Evolutionary conservation across 2,329 filamentous ascomycete species (phyloP).

Genomic region (Hymenotorrendiella dingleyae): DNA sequence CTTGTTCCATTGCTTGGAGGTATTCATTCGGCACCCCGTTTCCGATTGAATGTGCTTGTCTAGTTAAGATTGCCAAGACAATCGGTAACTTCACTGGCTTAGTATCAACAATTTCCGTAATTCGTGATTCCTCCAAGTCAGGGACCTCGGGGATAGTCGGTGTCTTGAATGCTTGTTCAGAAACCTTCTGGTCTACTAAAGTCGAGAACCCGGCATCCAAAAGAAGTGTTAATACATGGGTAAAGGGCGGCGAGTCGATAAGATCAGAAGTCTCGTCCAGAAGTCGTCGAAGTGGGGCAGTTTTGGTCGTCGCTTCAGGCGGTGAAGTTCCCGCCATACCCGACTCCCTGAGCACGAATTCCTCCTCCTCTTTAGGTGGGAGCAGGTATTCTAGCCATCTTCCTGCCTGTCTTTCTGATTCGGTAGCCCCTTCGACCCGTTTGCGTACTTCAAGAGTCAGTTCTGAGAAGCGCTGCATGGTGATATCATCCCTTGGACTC

Average conservation of each 20-base stretch:
- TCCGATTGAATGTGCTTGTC: constrained; percentile 86
- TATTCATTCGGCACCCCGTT: constrained; percentile 69
- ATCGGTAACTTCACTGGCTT: constrained; percentile 71
- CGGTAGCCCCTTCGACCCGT: constrained; percentile 71
- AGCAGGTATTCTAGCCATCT: constrained; percentile 78
- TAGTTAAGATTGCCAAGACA: constrained; percentile 80
- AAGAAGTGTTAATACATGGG: constrained; percentile 76
- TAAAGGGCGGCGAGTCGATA: constrained; percentile 88
- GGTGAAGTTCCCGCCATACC: constrained; percentile 58
- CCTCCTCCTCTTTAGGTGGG: constrained; percentile 72
- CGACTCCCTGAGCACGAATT: constrained; percentile 77
- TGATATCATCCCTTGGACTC: constrained; percentile 83
- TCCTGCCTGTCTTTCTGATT: constrained; percentile 51
- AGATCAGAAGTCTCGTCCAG: constrained; percentile 95
- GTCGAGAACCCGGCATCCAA: constrained; percentile 84
- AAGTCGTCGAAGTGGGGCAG: constrained; percentile 66
- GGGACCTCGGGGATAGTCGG: constrained; percentile 31
- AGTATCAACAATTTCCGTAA: constrained; percentile 48
- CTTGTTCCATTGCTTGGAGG: constrained; percentile 67
- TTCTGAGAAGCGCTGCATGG: constrained; percentile 71
- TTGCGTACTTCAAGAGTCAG: constrained; percentile 78
- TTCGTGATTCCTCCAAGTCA: constrained; percentile 26
- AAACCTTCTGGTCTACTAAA: constrained; percentile 76
- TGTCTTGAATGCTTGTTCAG: constrained; percentile 69
- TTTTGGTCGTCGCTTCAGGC: constrained; percentile 32